Percentiles rank a stretch among this genome's conserved stretches.
phyloP scores from a whole-genome alignment of 331 rosid species.

The Prunus yedoensis region DNA sequence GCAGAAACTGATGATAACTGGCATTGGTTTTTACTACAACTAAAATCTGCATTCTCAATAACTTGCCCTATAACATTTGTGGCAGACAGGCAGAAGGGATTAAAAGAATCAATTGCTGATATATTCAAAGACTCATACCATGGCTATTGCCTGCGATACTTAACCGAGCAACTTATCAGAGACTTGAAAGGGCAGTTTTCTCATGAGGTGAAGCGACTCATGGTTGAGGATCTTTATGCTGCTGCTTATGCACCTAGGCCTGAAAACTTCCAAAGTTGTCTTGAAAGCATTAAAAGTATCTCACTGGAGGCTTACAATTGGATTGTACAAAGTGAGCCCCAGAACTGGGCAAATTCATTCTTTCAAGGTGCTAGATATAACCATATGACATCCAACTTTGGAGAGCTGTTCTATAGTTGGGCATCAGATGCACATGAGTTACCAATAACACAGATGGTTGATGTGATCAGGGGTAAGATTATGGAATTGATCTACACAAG shows the following conservation, averaged over 20 bases:
- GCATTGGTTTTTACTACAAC: conserved; percentile 85
- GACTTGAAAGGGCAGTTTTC: conserved; percentile 91
- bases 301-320: conserved; percentile 81
- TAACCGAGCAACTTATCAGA: conserved; percentile 81
- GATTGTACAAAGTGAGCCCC: conserved; percentile 82
- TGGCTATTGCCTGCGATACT: conserved; percentile 74
- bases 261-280: conserved; percentile 66
- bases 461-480: conserved; percentile 71
- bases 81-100: conserved; percentile 81
- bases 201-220: conserved; percentile 89
- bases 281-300: conserved; percentile 71
- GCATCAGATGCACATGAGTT: conserved; percentile 79
- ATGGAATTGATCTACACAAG: conserved; percentile 72
- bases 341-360: conserved; percentile 78
- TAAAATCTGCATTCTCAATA: conserved; percentile 70
- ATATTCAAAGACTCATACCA: conserved; percentile 75
- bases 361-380: conserved; percentile 90
- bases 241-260: conserved; percentile 75
- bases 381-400: conserved; percentile 85
- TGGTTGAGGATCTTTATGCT: conserved; percentile 77
- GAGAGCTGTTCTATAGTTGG: conserved; percentile 92
- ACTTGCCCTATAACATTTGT: conserved; percentile 80
- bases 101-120: conserved; percentile 68
- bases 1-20: conserved; percentile 88
- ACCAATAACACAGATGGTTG: conserved; percentile 97